These are phyloP conservation scores for Brassica juncea DNA, from an alignment of 345 rosid genomes.

Conservation along the genomic window DNA sequence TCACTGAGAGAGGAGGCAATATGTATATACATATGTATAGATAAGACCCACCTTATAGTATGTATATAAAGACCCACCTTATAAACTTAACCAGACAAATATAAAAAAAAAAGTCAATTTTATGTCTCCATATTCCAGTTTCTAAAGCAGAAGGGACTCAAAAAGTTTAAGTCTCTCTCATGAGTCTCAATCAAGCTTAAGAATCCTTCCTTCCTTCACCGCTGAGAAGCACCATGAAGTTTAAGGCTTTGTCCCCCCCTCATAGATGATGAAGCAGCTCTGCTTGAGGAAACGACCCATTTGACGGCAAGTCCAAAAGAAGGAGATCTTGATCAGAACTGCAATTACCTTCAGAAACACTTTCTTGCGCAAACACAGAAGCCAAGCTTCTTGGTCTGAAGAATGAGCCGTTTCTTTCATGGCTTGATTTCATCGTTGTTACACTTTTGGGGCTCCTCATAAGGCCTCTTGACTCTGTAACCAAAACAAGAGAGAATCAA, in stretches of 20 bases:
- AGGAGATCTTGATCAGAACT: constrained; percentile 1
- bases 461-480: constrained; percentile 55
- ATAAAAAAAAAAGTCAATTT: not conserved
- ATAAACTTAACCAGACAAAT: constrained; percentile 32
- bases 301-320: not conserved
- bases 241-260: constrained; percentile 9
- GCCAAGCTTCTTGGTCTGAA: constrained; percentile 72
- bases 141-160: constrained; percentile 30
- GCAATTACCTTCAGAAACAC: constrained; percentile 47
- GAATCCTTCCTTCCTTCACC: constrained; percentile 11
- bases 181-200: constrained; percentile 28
- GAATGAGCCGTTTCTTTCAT: constrained; percentile 60
- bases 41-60: not conserved
- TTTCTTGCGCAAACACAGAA: constrained; percentile 60
- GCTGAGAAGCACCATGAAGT: constrained; percentile 21
- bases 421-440: constrained; percentile 46
- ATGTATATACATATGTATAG: constrained; percentile 2
- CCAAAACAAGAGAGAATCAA: constrained; percentile 21
- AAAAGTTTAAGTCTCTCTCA: constrained; percentile 19
- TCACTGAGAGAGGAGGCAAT: constrained; percentile 18
- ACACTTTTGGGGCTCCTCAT: constrained; percentile 75
- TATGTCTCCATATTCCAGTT: constrained; percentile 1
- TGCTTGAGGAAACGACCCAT: not conserved
- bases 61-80: constrained; percentile 25
- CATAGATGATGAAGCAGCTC: not conserved